These are phyloP conservation scores for Suillus subaureus DNA, from an alignment of 768 basidiomycete genomes.

Conservation along the genomic window DNA sequence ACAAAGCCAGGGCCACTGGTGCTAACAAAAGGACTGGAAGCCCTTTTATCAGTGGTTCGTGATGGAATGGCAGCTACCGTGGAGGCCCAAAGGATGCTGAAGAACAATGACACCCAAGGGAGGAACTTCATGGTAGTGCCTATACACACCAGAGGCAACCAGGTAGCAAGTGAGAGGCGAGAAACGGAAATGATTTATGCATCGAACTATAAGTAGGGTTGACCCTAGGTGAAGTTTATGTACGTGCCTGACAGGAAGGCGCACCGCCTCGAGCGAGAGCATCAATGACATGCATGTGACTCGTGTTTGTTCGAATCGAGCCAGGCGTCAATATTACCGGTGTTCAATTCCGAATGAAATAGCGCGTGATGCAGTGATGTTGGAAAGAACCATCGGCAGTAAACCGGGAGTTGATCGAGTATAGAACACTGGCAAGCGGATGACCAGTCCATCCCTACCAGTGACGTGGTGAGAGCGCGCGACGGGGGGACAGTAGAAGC, in stretches of 20 bases:
- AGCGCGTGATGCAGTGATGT: background rate
- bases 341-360: background rate
- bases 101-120: slow-evolving; percentile 30
- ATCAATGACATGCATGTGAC: slow-evolving; percentile 9
- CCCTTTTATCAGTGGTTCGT: slow-evolving; percentile 31
- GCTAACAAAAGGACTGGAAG: slow-evolving; percentile 45
- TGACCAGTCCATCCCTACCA: no score
- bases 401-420: background rate
- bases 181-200: background rate
- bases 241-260: slow-evolving; percentile 20
- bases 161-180: slow-evolving; percentile 4
- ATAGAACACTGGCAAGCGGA: background rate
- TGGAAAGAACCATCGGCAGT: background rate
- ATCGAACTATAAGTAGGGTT: slow-evolving; percentile 22
- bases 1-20: slow-evolving; percentile 47
- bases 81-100: slow-evolving; percentile 33
- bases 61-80: slow-evolving; percentile 34
- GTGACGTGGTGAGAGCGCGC: no score
- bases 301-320: slow-evolving; percentile 1
- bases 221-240: background rate
- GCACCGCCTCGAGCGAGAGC: slow-evolving; percentile 9
- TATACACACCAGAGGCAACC: slow-evolving; percentile 9
- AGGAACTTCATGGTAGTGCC: slow-evolving; percentile 38
- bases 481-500: no score
- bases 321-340: slow-evolving; percentile 5